Base-by-base conservation (phyloP, 148 eudicot genomes). In the Rhododendron williamsianum region DNA sequence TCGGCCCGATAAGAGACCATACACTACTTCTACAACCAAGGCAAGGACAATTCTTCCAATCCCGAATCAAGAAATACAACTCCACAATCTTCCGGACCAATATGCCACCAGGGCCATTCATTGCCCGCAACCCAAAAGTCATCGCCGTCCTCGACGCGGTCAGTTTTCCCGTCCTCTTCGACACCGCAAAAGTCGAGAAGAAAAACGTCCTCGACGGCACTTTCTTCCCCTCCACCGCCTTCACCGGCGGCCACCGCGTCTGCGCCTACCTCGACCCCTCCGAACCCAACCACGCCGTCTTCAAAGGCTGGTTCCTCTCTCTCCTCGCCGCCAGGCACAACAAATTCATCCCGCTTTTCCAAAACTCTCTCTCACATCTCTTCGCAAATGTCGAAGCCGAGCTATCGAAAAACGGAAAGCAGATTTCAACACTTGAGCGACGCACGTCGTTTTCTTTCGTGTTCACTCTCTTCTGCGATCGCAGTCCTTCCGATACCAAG, bases 91-190 rank as follows among this genome's bases (percentile, higher is more conserved):
- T 92, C 19, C 86, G 95, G 27, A 87, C 88, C 46, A 95, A 95
- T 85, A 93, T 95, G 93, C 96, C 98, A 8, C 98, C 98, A 2
- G 96, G 94, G 18, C 95, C 92, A 5, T 89, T 92, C 76, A 84
- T 89, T 65, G 87, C 96, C 21, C 10, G 73, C 3, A 88, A 95
- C 81, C 81, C 98, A 0, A 87, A 81, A 2, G 98, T 95, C 71
- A 78, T 95, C 36, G 92, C 90, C 21, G 89, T 93, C 36, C 91
- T 93, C 16, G 98, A 95, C 71, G 91, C 91, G 56, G 71, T 86
- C 9, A 90, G 91, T 56, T 93, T 93, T n/a, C 91, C 92, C 0
- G 51, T 92, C 67, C 95, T 95, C 60, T 93, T 95, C 86, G 96
- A 95, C 87, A 91, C 30, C 80, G 79, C 93, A 3, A 91, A 92